Conservation (phyloP, 257 asterid species). For the Anisodus acutangulus region DNA sequence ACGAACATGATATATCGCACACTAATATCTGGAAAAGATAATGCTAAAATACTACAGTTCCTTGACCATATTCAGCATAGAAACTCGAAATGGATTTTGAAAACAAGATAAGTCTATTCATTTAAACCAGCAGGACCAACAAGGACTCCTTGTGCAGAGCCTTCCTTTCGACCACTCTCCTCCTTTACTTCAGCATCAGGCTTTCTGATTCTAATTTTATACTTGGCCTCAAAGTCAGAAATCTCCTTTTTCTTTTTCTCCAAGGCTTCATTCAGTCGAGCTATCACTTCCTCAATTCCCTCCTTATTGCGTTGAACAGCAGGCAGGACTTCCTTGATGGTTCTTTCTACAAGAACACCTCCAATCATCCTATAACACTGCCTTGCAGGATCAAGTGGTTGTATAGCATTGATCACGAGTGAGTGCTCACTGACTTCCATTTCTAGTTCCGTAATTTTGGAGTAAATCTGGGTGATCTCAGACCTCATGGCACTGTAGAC, state of each 20-base stretch:
- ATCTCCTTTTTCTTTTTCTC: constrained; percentile 90
- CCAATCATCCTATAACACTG: constrained; percentile 97
- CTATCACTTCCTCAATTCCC: constrained; percentile 91
- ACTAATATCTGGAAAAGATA: background rate
- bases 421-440: constrained; percentile 97
- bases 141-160: constrained; percentile 95
- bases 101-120: constrained; percentile 38
- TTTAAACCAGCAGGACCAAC: constrained; percentile 80
- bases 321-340: constrained; percentile 82
- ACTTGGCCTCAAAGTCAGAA: constrained; percentile 82
- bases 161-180: constrained; percentile 81
- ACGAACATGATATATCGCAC: constrained; percentile 18
- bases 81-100: constrained; percentile 9
- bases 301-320: constrained; percentile 90
- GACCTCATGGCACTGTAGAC: constrained; percentile 70
- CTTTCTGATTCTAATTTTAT: constrained; percentile 78
- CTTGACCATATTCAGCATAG: background rate
- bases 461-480: constrained; percentile 83
- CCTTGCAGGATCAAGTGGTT: constrained; percentile 90
- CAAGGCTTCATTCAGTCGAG: constrained; percentile 76
- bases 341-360: constrained; percentile 95
- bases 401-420: constrained; percentile 85
- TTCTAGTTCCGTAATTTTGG: constrained; percentile 88
- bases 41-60: background rate
- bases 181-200: constrained; percentile 76